phyloP scores from a whole-genome alignment of 768 basidiomycete genomes.

The Lactifluus pinguis region DNA sequence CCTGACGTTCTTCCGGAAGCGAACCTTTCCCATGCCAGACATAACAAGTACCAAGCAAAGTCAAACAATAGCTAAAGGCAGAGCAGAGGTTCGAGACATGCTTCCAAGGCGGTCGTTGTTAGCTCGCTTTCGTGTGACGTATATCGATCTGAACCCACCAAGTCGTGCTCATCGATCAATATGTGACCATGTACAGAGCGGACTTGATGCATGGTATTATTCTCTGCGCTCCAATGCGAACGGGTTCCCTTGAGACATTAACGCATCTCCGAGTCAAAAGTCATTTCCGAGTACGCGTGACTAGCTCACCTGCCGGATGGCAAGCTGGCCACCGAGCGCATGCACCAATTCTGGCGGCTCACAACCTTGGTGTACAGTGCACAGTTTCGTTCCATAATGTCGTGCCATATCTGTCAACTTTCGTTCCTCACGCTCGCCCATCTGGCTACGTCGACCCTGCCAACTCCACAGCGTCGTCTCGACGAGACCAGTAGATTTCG shows the following conservation, averaged over 20 bases:
- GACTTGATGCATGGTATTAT: slow-evolving; percentile 75
- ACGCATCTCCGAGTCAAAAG: neutral
- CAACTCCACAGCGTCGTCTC: slow-evolving; percentile 70
- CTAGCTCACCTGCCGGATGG: slow-evolving; percentile 57
- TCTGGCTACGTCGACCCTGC: slow-evolving; percentile 47
- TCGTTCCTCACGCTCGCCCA: slow-evolving; percentile 51
- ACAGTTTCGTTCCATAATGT: slow-evolving; percentile 53
- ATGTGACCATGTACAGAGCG: slow-evolving; percentile 42
- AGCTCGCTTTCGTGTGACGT: neutral
- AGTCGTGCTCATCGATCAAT: slow-evolving; percentile 62
- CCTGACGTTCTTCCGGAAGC: slow-evolving; percentile 44
- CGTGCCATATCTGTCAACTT: slow-evolving; percentile 65
- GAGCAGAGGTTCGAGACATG: slow-evolving; percentile 65
- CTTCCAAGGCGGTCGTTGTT: slow-evolving; percentile 26
- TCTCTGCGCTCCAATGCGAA: slow-evolving; percentile 67
- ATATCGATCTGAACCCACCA: slow-evolving; percentile 36
- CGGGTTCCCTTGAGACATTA: slow-evolving; percentile 46
- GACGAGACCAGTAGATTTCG: slow-evolving; percentile 53
- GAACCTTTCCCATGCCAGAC: slow-evolving; percentile 81
- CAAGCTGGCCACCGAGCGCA: slow-evolving; percentile 59
- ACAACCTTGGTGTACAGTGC: slow-evolving; percentile 43
- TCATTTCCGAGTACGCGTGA: neutral
- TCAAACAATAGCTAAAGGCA: slow-evolving; percentile 74
- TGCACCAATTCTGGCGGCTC: slow-evolving; percentile 58
- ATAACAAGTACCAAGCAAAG: slow-evolving; percentile 60